Base-by-base conservation (phyloP, 805 yeast genomes). In the Ogataea methanolica region DNA sequence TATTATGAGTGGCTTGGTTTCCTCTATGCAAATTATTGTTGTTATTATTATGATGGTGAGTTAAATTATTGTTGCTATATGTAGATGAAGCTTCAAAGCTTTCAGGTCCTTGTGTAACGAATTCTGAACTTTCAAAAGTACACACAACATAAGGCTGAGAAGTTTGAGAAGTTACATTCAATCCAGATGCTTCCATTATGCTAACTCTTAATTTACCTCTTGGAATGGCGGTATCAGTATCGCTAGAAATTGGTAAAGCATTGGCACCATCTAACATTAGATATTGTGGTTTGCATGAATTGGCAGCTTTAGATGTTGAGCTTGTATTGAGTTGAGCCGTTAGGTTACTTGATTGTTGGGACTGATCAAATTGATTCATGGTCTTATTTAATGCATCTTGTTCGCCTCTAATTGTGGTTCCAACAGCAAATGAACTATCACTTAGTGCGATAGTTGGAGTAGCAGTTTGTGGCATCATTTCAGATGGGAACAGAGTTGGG, bases 81-180 rank as follows among this genome's bases (percentile, higher is more conserved):
- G 31, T 26, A 26, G 31, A 26, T 26, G 31, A 26, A 19, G 46
- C 52, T 31, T 57, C 70, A 42, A 61, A 62, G 23, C 77, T 72
- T 43, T 76, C 85, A 1, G 96, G 89, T 5, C 90, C 91, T 52
- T 82, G 82, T 23, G 96, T 83, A 50, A 92, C 90, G 54, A 83
- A 87, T 69, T 94, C 98, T 1, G 95, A 84, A 51, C 92, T 84
- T 64, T 89, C 96, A 71, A 87, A 90, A 11, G 96, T 85, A 66
- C 95, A 88, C 35, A 90, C 96, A 17, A 88, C 96, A 65, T 90
- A 85, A 3, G 96, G 97, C 56, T 79, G 86, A 4, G 92, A 74
- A 46, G 51, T 69, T 37, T 74, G 68, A 5, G 80, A 67, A 40
- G 76, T 73, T 33, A 83, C 78, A 39, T 75, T 69, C 52, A 92